A percentile compares a stretch with the other conserved stretches of the same genome.
These are phyloP conservation scores for Penicillium goetzii DNA, from an alignment of 495 filamentous ascomycete species.

Conservation along the genomic window DNA sequence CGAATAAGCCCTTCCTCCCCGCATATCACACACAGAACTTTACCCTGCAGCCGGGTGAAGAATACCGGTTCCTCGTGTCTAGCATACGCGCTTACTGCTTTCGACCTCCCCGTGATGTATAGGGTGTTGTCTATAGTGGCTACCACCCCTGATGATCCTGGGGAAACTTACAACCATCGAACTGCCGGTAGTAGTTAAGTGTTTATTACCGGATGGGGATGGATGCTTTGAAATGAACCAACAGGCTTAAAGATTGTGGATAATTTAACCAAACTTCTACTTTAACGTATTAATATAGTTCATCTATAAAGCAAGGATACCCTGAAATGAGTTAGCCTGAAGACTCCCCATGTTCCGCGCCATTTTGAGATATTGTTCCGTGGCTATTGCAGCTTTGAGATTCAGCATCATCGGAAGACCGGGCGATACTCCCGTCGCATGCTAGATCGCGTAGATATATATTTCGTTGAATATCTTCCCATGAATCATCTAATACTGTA, in stretches of 20 bases:
- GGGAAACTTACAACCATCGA: not conserved
- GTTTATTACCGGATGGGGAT: not conserved
- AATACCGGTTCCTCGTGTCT: constrained; percentile 9
- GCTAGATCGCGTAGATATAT: not conserved
- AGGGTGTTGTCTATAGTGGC: not conserved
- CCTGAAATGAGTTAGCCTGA: constrained; percentile 13
- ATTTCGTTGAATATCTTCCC: not conserved
- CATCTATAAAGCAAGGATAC: not conserved
- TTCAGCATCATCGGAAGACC: constrained; percentile 6
- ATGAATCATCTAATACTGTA: not conserved
- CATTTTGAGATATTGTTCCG: constrained; percentile 23
- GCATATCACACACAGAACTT: not conserved
- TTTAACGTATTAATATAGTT: not conserved
- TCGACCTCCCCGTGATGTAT: constrained; percentile 12
- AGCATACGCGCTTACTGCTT: constrained; percentile 5
- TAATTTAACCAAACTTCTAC: not conserved
- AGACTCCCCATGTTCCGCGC: constrained; percentile 12
- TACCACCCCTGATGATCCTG: not conserved
- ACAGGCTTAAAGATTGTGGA: not conserved
- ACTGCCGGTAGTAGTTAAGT: not conserved
- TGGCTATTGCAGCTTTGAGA: constrained; percentile 11
- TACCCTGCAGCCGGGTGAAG: constrained; percentile 16
- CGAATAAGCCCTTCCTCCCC: constrained; percentile 1
- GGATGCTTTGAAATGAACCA: not conserved
- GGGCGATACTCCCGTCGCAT: not conserved